Evolutionary conservation across 2,329 filamentous ascomycete species (phyloP), one percentile per base, ranked within the genome.

Genomic region (Penicillium glabrum): DNA sequence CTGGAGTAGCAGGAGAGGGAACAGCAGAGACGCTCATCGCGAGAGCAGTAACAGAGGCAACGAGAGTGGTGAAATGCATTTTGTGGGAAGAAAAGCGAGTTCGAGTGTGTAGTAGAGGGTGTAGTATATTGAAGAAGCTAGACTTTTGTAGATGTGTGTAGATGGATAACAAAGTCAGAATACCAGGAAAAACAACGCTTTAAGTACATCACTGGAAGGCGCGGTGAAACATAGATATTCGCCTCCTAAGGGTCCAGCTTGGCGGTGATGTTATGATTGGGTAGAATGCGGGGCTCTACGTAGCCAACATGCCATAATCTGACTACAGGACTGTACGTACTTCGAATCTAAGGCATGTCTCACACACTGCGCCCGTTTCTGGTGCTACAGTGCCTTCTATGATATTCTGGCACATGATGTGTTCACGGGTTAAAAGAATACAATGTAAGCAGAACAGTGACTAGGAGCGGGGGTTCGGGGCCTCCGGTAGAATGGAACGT

Each of bases 11-110:
- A 5, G 56, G 57, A 7, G 54, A 11, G 8, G 62, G 54, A 13
- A 44, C 39, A 5, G 61, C 55, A 13, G 59, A 58, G 35, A 51
- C 31, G 41, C 51, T 46, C 31, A 60, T 27, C 7, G 45, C 43
- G 14, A 65, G 50, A 24, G 54, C 52, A 27, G 56, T 16, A 11
- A 51, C 41, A 19, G 49, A 56, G 41, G 51, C n/a, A 14, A 59
- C 7, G 2, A 64, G 23, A 26, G 56, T 53, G 47, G 14, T 54
- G 46, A 59, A 54, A 11, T 51, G 49, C 59, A 61, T 61, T 44
- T 29, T 45, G 26, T 16, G 10, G 29, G 14, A n/a, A 39, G 29
- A 24, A 6, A 10, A 45, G 4, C 11, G 16, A 14, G 16, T 9
- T 13, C 23, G 13, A 33, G 19, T 19, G 3, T 44, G 8, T 21